Base-by-base conservation (phyloP, 2,329 filamentous ascomycete species). In the Verticillium albo-atrum region DNA sequence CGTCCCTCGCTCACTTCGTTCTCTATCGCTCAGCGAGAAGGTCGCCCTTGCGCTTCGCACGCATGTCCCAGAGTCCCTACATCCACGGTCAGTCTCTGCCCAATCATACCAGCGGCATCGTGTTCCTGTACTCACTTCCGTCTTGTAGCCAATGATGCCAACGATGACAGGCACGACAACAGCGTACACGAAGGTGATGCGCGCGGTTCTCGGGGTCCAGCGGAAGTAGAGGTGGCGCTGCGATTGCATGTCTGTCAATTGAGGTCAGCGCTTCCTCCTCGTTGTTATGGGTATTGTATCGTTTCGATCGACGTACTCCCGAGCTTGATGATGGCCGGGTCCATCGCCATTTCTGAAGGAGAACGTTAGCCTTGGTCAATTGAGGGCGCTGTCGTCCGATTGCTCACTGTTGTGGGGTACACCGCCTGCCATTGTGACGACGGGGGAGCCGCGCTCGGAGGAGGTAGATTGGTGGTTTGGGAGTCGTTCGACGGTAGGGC, bases 191-290 rank as follows among this genome's bases (percentile, higher is more conserved):
- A 97, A 86, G 4, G 89, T 88, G 70, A 97, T 76, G 78, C 85
- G 87, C 30, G 91, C 92, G 53, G 92, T 96, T 70, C 90, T 84
- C 57, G 87, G 84, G 35, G 90, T 98, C 91, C 92, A 98, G 75
- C 92, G 86, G 85, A 98, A 99, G 85, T 91, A 97, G 79, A 92
- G 92, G 85, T 93, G 89, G 66, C 95, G 89, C 80, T 91, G 92
- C 70, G 84, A 81, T 70, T 84, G 86, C 87, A 97, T 90, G 74
- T 89, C 93, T 97, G 70, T 68, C 61, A 35, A 60, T 53, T 27
- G 56, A 52, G 67, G 72, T 69, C 59, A 64, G 62, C 55, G 2
- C 17, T 23, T 47, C 60, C 15, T 23, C 12, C 30, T 20, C n/a
- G n/a, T 47, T 5, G 58, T 54, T 32, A 17, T 57, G 28, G 9